These are phyloP conservation scores for Globisporangium canariense DNA, from an alignment of 352 stramenopile genomes.

Conservation along the genomic window DNA sequence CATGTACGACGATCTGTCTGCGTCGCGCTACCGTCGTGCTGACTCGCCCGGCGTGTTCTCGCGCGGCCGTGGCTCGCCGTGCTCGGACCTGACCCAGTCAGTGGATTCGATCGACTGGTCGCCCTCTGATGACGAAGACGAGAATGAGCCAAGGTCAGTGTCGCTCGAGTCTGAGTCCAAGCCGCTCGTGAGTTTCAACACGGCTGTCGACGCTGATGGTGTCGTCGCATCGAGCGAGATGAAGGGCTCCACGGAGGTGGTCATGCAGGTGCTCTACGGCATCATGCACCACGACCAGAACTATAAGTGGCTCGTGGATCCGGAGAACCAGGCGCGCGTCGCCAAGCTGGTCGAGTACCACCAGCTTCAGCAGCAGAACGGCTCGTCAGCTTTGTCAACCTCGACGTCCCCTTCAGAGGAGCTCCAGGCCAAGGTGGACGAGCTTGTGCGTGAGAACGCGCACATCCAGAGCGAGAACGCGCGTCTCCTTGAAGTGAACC, in stretches of 20 bases:
- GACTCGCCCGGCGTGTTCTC: constrained; percentile 22
- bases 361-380: constrained; percentile 27
- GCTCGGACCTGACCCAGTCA: constrained; percentile 28
- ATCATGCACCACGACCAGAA: constrained; percentile 60
- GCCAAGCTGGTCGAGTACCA: constrained; percentile 52
- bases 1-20: constrained; percentile 45
- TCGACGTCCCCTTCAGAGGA: constrained; percentile 30
- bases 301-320: constrained; percentile 55
- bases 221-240: background rate
- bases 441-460: constrained; percentile 55
- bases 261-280: constrained; percentile 60
- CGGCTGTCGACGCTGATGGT: background rate
- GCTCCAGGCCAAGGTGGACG: constrained; percentile 52
- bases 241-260: constrained; percentile 38
- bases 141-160: constrained; percentile 4
- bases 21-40: constrained; percentile 27
- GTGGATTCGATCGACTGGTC: constrained; percentile 49
- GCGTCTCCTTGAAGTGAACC: constrained; percentile 28
- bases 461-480: constrained; percentile 60
- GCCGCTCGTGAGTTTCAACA: background rate
- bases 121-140: constrained; percentile 35
- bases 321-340: constrained; percentile 41
- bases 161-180: constrained; percentile 5
- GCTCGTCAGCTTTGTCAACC: constrained; percentile 1
- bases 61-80: constrained; percentile 11